Base-by-base conservation (phyloP, 805 yeast genomes). In the Metschnikowia similis region DNA sequence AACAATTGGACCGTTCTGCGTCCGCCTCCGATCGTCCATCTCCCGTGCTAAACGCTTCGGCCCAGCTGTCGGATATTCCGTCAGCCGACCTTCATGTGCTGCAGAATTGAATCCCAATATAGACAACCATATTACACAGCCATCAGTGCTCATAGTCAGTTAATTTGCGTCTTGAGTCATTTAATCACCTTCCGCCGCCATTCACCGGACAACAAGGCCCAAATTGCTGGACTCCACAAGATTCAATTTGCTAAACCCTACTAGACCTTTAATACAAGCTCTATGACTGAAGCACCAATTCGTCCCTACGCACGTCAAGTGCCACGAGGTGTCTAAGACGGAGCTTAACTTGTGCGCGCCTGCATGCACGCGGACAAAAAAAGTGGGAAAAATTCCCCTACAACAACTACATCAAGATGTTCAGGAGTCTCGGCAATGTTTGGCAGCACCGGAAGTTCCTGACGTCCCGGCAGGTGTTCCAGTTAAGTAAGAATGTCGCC, bases 1-100 rank as follows among this genome's bases (percentile, higher is more conserved):
- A 49, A 52, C 48, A 50, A 31, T 48, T 54, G 28, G 58, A 54
- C 21, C 39, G 39, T 5, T n/a, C 46, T 34, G 11, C 42, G 8
- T 28, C 42, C 42, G 10, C 42, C 10, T 28, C 42, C 42, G 41
- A 38, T 30, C 41, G 31, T 4, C 11, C 30, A 1, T 43, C 46
- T 14, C 46, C 46, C 3, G 28, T 35, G 2, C 8, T 43, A 30
- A 27, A 34, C 16, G 11, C 32, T 11, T 16, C 46, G 4, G 10
- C 16, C 9, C 45, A 32, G n/a, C 16, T 27, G 21, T 32, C 45
- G 14, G 45, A 32, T 4, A 21, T 41, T 32, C 30, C 37, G 9
- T 14, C 42, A 5, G 34, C 45, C 4, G 45, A 32, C n/a, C 31
- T 41, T 8, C 13, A 13, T 2, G 30, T 21, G 13, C 21, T 9